Evolutionary conservation across 176 grass and related monocot genomes (phyloP).

Genomic region (Ampelocalamus luodianensis): DNA sequence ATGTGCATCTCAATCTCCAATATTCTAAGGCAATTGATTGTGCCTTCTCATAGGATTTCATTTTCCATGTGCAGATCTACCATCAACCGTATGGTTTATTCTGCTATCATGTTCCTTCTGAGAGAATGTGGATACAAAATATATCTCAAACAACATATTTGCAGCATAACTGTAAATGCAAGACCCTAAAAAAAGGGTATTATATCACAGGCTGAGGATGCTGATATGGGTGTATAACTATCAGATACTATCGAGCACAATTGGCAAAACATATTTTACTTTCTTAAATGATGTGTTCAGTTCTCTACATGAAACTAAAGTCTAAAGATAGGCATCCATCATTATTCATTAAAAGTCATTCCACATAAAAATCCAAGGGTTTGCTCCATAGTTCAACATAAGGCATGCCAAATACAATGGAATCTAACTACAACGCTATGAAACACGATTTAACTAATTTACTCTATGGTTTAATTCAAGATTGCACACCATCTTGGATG

Average conservation of each 20-base stretch:
- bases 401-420: constrained; percentile 2
- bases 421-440: too few relatives aligned
- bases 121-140: constrained; percentile 27
- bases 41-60: constrained; percentile 7
- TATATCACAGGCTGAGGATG: background rate
- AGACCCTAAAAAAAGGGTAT: background rate
- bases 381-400: background rate
- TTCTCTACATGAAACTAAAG: constrained; percentile 27
- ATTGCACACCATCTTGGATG: too few relatives aligned
- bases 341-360: background rate
- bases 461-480: too few relatives aligned
- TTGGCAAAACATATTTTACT: background rate
- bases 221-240: constrained; percentile 14
- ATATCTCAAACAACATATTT: constrained; percentile 33
- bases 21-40: too few relatives aligned
- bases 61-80: constrained; percentile 26
- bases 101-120: constrained; percentile 2
- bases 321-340: background rate
- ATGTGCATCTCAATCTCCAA: too few relatives aligned
- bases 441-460: too few relatives aligned
- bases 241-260: background rate
- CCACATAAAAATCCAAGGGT: background rate
- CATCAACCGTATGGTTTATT: constrained; percentile 1
- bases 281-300: constrained; percentile 22
- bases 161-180: background rate